A percentile compares a stretch with the other conserved stretches of the same genome.
phyloP scores from a whole-genome alignment of 2,329 filamentous ascomycete species.

The Onygenales sp. region DNA sequence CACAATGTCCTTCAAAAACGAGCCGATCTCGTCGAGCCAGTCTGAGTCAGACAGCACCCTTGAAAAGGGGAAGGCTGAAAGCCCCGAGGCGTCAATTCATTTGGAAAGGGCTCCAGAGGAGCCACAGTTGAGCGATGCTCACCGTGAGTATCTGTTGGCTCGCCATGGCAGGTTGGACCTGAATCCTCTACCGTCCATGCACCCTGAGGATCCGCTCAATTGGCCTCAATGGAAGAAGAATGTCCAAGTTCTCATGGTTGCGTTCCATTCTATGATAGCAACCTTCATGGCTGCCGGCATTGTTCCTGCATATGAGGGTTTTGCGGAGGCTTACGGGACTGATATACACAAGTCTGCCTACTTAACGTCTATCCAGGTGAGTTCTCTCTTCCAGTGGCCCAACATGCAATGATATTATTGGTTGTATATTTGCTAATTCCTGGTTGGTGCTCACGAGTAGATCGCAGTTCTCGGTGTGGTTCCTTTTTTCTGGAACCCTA shows the following conservation, averaged over 20 bases:
- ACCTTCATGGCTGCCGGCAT: slow-evolving; percentile 48
- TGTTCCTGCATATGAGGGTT: slow-evolving; percentile 45
- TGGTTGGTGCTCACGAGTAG: not conserved
- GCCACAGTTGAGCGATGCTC: slow-evolving; percentile 3
- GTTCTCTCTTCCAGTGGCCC: not conserved
- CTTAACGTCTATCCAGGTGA: slow-evolving; percentile 41
- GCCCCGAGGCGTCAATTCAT: not conserved
- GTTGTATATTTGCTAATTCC: no score
- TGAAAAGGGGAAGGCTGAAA: not conserved
- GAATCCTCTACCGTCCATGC: slow-evolving; percentile 43
- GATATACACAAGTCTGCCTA: slow-evolving; percentile 43
- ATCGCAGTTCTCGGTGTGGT: slow-evolving; percentile 46
- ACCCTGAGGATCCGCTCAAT: slow-evolving; percentile 47
- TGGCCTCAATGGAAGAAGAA: slow-evolving; percentile 48
- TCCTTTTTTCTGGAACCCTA: slow-evolving; percentile 48
- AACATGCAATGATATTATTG: no score
- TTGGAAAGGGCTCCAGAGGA: not conserved
- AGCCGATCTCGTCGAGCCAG: not conserved
- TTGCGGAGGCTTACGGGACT: slow-evolving; percentile 42
- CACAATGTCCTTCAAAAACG: not conserved
- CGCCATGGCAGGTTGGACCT: slow-evolving; percentile 47
- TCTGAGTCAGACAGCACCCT: not conserved
- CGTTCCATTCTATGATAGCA: slow-evolving; percentile 49
- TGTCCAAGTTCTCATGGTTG: slow-evolving; percentile 44
- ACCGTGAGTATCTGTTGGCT: slow-evolving; percentile 40